A percentile compares a stretch with the other conserved stretches of the same genome.
Evolutionary conservation across 208 protist species (phyloP).

Genomic region (Leptomonas seymouri): DNA sequence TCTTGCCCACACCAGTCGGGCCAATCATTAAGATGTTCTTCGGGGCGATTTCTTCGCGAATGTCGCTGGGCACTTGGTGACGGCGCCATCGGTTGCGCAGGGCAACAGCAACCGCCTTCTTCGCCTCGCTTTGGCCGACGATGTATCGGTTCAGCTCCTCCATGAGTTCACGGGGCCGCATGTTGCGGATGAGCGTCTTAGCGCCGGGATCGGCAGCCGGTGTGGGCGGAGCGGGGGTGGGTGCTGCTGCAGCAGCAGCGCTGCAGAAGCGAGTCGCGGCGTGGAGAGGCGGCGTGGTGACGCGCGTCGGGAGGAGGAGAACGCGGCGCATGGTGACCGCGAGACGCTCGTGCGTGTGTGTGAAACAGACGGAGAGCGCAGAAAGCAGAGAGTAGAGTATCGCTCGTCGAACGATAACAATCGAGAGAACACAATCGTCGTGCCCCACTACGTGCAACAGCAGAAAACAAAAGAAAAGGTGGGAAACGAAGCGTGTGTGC

Average conservation of each 20-base stretch:
- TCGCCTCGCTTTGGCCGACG: conserved; percentile 97
- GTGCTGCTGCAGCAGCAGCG: conserved; percentile 52
- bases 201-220: conserved; percentile 18
- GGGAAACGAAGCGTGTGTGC: not conserved
- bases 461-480: not conserved
- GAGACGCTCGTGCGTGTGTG: not conserved
- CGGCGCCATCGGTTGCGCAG: conserved; percentile 95
- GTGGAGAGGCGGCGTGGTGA: conserved; percentile 2
- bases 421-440: not conserved
- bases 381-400: not conserved
- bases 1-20: conserved; percentile 95
- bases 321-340: conserved; percentile 22
- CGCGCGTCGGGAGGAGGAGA: not conserved
- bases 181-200: conserved; percentile 79
- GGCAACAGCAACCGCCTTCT: conserved; percentile 96
- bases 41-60: conserved; percentile 93
- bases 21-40: conserved; percentile 97
- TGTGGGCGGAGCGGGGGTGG: conserved; percentile 28
- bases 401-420: not conserved
- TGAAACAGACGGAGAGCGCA: too few species aligned
- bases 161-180: conserved; percentile 94
- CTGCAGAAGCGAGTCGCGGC: conserved; percentile 46
- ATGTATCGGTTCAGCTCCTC: conserved; percentile 96
- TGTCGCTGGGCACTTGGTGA: conserved; percentile 88
- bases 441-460: not conserved